Evolutionary conservation across 768 basidiomycete genomes (phyloP).

Genomic region (Mycena amicta): DNA sequence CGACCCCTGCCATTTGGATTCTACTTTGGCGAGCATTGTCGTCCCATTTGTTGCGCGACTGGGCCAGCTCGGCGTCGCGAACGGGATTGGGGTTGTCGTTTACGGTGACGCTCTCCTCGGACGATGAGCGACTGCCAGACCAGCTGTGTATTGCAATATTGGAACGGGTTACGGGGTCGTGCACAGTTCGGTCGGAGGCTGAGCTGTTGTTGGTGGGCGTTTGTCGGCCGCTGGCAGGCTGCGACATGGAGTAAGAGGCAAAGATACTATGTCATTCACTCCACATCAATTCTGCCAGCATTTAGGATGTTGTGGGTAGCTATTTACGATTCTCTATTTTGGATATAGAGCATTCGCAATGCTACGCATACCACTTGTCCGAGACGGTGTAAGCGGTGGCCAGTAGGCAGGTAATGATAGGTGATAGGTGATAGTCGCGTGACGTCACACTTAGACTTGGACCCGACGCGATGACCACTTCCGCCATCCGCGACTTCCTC

Average conservation of each 20-base stretch:
- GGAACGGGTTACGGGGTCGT: neutral
- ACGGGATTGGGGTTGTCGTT: neutral
- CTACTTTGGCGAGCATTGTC: neutral
- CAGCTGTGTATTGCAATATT: neutral
- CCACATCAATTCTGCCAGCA: no score
- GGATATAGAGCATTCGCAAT: no score
- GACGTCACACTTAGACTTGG: no score
- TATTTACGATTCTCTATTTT: no score
- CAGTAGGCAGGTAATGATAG: no score
- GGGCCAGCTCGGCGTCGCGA: neutral
- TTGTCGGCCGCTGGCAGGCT: neutral
- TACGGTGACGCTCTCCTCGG: neutral
- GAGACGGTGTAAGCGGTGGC: no score
- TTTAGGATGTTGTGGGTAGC: no score
- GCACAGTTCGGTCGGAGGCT: neutral
- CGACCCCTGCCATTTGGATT: neutral
- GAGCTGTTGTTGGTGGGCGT: neutral
- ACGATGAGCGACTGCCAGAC: neutral
- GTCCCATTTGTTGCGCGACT: neutral
- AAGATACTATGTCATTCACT: neutral
- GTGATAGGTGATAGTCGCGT: no score
- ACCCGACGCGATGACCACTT: slow-evolving; percentile 47
- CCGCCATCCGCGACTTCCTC: slow-evolving; percentile 47
- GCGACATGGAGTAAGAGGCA: neutral
- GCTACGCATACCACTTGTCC: no score